Evolutionary conservation across 179 eudicot species (phyloP).

Genomic region (Silene vulgaris): DNA sequence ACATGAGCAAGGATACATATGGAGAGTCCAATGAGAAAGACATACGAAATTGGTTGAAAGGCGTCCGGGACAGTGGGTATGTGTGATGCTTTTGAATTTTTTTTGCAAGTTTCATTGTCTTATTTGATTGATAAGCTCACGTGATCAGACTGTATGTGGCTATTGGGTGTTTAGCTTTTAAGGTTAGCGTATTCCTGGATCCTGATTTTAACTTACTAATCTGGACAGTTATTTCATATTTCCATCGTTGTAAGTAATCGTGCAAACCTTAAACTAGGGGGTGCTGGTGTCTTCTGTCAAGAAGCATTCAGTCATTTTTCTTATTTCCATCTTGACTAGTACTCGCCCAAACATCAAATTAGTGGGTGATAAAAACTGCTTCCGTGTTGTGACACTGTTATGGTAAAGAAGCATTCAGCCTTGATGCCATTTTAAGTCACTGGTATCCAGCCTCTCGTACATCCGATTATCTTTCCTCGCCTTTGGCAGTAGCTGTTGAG

Average conservation of each 20-base stretch:
- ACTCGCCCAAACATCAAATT: too few species aligned
- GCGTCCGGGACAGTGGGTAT: conserved; percentile 96
- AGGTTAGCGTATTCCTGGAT: too few species aligned
- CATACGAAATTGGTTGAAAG: conserved; percentile 88
- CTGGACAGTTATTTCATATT: background rate
- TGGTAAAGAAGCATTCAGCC: too few species aligned
- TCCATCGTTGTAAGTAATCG: conserved; percentile 2
- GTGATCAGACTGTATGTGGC: background rate
- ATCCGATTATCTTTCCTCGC: background rate
- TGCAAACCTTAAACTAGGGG: background rate
- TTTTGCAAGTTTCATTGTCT: background rate
- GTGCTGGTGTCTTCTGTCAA: too few species aligned
- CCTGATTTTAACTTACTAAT: too few species aligned
- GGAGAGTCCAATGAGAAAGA: conserved; percentile 71
- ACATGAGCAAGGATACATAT: conserved; percentile 58
- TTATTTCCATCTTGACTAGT: too few species aligned
- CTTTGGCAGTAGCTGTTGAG: background rate
- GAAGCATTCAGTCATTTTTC: too few species aligned
- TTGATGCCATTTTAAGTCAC: too few species aligned
- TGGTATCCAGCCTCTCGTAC: background rate
- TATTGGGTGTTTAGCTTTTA: background rate
- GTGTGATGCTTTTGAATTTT: conserved; percentile 21
- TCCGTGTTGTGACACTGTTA: background rate
- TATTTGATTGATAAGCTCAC: background rate
- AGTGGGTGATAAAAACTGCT: background rate